Conservation (phyloP, 208 protist genomes). For the Trypanosoma boissoni region DNA sequence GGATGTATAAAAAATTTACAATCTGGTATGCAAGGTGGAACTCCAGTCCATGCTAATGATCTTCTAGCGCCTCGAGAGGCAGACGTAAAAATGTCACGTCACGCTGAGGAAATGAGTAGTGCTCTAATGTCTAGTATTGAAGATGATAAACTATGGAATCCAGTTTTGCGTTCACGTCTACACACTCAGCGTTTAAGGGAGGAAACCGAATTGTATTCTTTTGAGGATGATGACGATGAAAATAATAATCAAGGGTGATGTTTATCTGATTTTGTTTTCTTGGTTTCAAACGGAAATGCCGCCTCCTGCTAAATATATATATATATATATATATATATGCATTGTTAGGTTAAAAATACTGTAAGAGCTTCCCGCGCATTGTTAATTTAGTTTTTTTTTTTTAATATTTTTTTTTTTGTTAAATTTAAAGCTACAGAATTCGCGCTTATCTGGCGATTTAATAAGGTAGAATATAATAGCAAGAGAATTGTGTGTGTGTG, state of each 20-base stretch:
- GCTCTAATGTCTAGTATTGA: conserved; percentile 89
- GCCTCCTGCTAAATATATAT: neutral
- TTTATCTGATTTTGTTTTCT: neutral
- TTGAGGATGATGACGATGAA: conserved; percentile 84
- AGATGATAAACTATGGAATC: conserved; percentile 91
- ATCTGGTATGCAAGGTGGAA: conserved; percentile 78
- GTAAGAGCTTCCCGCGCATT: neutral
- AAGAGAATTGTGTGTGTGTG: too few species aligned
- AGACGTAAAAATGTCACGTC: conserved; percentile 66
- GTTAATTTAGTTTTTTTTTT: conserved; percentile 6
- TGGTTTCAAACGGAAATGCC: conserved; percentile 1
- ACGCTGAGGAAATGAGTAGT: conserved; percentile 84
- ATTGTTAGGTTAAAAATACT: neutral
- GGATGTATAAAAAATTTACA: conserved; percentile 69
- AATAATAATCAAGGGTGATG: conserved; percentile 14
- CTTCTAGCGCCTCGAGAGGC: conserved; percentile 69
- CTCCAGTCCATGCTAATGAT: conserved; percentile 79
- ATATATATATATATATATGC: conserved; percentile 6
- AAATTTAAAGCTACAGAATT: conserved; percentile 1
- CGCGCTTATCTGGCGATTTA: conserved; percentile 2
- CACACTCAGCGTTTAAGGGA: conserved; percentile 52
- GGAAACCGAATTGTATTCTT: conserved; percentile 69
- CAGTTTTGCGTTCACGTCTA: conserved; percentile 66
- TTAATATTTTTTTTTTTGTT: conserved; percentile 11
- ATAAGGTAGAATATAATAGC: too few species aligned